A percentile compares a stretch with the other conserved stretches of the same genome.
These are phyloP conservation scores for Ochetophila trinervis DNA, from an alignment of 306 rosid species.

Conservation along the genomic window DNA sequence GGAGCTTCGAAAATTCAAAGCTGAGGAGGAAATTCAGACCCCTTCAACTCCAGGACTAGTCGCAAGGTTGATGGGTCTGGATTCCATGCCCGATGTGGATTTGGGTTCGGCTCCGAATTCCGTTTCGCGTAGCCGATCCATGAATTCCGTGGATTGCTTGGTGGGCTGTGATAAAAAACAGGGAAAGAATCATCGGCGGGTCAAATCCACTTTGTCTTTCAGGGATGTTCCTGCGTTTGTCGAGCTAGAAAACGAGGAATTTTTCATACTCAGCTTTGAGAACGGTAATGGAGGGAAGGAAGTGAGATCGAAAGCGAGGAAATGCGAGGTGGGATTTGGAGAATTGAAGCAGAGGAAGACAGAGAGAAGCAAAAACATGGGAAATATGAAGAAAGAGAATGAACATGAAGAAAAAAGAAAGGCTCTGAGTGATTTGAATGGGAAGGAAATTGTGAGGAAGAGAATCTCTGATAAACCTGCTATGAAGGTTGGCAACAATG, in stretches of 20 bases:
- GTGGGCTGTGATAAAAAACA: conserved; percentile 30
- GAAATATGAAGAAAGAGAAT: conserved; percentile 25
- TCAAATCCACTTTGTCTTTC: conserved; percentile 51
- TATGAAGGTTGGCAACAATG: neutral
- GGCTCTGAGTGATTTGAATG: conserved; percentile 25
- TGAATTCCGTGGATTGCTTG: conserved; percentile 55
- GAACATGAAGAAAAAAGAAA: conserved; percentile 14
- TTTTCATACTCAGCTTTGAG: conserved; percentile 64
- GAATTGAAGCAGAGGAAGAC: conserved; percentile 40
- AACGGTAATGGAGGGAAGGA: conserved; percentile 24
- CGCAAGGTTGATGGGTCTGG: conserved; percentile 89
- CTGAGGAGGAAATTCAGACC: conserved; percentile 18
- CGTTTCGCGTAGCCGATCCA: conserved; percentile 50
- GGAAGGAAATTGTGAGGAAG: conserved; percentile 28
- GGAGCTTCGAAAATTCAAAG: conserved; percentile 28
- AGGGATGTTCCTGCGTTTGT: conserved; percentile 57
- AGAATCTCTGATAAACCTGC: conserved; percentile 31
- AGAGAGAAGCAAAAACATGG: conserved; percentile 29
- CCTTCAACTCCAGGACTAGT: conserved; percentile 53
- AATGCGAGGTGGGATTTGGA: conserved; percentile 19
- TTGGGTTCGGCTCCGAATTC: conserved; percentile 17
- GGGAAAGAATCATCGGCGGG: conserved; percentile 33
- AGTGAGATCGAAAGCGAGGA: conserved; percentile 34
- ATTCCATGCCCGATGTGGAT: conserved; percentile 44
- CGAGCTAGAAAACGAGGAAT: conserved; percentile 56